Evolutionary conservation across 2,329 filamentous ascomycete genomes (phyloP).

Genomic region (Fusarium clavum): DNA sequence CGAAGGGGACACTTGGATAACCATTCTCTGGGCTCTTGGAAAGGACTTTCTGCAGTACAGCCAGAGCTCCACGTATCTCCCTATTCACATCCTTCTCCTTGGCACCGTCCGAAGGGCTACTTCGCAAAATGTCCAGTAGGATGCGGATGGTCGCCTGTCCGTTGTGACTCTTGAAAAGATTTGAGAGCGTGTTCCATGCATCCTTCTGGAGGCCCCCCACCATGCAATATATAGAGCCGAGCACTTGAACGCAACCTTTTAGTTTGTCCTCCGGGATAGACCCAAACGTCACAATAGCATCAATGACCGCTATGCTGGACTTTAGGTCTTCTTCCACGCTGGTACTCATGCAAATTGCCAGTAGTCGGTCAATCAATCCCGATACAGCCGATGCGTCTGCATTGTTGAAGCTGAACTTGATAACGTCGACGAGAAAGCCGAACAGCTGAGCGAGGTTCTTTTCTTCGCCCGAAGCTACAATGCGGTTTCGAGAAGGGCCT

Average conservation of each 20-base stretch:
- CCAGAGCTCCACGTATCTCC: slow-evolving; percentile 71
- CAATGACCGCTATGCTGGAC: slow-evolving; percentile 74
- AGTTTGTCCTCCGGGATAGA: slow-evolving; percentile 73
- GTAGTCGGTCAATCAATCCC: slow-evolving; percentile 69
- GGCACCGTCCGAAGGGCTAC: slow-evolving; percentile 58
- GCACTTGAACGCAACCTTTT: slow-evolving; percentile 73
- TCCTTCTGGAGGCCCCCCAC: slow-evolving; percentile 70
- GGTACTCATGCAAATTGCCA: slow-evolving; percentile 76
- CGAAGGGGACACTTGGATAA: slow-evolving; percentile 69
- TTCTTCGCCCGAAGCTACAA: slow-evolving; percentile 63
- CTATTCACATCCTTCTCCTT: slow-evolving; percentile 64
- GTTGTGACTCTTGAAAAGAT: slow-evolving; percentile 79
- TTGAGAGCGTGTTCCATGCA: slow-evolving; percentile 76
- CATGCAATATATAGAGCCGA: slow-evolving; percentile 78
- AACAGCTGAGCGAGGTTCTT: slow-evolving; percentile 74
- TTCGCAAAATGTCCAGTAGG: slow-evolving; percentile 70
- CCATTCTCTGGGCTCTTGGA: slow-evolving; percentile 69
- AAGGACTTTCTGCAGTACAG: slow-evolving; percentile 72
- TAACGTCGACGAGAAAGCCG: slow-evolving; percentile 72
- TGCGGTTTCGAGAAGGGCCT: slow-evolving; percentile 52
- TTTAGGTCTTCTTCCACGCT: slow-evolving; percentile 72
- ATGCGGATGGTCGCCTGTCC: slow-evolving; percentile 76
- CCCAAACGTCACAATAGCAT: slow-evolving; percentile 78
- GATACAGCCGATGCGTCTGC: slow-evolving; percentile 72
- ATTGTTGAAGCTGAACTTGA: slow-evolving; percentile 80